Evolutionary conservation across 495 filamentous ascomycete species (phyloP), one percentile per base, ranked within the genome.

Genomic region (Hyaloscypha bicolor): DNA sequence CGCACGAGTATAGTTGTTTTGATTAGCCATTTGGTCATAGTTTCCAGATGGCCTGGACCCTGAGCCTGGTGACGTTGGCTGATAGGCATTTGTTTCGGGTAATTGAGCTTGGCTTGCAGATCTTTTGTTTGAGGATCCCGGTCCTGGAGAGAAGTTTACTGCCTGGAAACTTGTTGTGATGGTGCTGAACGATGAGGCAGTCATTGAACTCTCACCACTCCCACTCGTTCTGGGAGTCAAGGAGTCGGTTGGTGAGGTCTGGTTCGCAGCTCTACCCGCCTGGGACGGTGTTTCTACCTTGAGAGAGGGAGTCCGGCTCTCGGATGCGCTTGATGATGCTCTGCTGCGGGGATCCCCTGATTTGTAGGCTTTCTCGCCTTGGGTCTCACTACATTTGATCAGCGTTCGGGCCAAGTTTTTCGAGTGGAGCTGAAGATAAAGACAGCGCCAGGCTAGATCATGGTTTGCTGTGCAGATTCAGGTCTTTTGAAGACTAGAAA

Each of bases 301-400:
- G 21, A 71, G 33, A 16, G 66, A 51, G 1, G 61, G 68, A 8
- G 63, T 65, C 30, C 39, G 64, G 32, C 66, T 71, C 22, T 73
- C 68, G 55, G 71, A 73, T 29, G 69, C 37, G 48, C 31, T 66
- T 52, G 72, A 69, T 21, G 72, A 72, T 56, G 64, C 62, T 52
- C 68, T 66, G 53, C 72, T 69, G 39, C 69, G 65, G 14, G 62
- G 64, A 60, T 69, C 69, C 6, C 63, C 58, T 19, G 72, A 58
- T 60, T 57, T 72, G 56, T 63, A 71, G 0, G 69, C 56, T 42
- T 70, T 69, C 48, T 71, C 69, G 42, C 71, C 69, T 65, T 71
- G 69, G 1, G 71, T 71, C 66, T 73, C 71, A 65, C 71, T 73
- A 30, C 61, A 25, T 42, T 29, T 9, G 12, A 37, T 66, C 37